Evolutionary conservation across 495 filamentous ascomycete genomes (phyloP).

Genomic region (Viridothelium virens): DNA sequence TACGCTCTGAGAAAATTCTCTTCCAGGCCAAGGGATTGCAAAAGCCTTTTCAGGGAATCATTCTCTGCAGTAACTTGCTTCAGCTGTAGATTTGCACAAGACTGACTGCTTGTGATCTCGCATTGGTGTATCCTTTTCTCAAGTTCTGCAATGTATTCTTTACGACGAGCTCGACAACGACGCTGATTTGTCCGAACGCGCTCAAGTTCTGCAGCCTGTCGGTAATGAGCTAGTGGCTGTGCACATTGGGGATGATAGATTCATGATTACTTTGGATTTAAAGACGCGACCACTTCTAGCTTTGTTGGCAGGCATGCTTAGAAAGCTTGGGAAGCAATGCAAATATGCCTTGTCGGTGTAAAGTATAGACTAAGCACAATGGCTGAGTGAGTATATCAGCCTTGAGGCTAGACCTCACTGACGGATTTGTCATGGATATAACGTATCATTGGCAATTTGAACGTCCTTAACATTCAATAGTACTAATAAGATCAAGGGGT

Average conservation of each 20-base stretch:
- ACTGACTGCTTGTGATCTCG: slow-evolving; percentile 33
- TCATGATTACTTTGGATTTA: not conserved
- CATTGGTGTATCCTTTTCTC: slow-evolving; percentile 55
- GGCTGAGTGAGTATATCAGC: not conserved
- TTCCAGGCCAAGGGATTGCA: not conserved
- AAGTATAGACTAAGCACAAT: not conserved
- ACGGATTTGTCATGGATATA: not conserved
- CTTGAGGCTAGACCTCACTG: too few relatives aligned
- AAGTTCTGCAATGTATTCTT: slow-evolving; percentile 65
- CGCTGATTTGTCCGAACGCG: slow-evolving; percentile 76
- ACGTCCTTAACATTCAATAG: not conserved
- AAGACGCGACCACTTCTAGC: not conserved
- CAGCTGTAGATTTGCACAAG: not conserved
- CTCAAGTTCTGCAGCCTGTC: slow-evolving; percentile 31
- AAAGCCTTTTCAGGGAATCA: not conserved
- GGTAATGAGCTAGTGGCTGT: not conserved
- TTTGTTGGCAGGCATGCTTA: not conserved
- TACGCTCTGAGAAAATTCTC: not conserved
- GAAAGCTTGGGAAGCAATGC: not conserved
- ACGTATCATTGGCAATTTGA: not conserved
- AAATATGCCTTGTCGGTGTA: not conserved
- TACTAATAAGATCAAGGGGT: not conserved
- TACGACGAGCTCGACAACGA: slow-evolving; percentile 64
- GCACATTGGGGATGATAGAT: not conserved
- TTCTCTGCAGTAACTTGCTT: not conserved